Conservation (phyloP, 305 asterid genomes). For the Fraxinus nigra region DNA sequence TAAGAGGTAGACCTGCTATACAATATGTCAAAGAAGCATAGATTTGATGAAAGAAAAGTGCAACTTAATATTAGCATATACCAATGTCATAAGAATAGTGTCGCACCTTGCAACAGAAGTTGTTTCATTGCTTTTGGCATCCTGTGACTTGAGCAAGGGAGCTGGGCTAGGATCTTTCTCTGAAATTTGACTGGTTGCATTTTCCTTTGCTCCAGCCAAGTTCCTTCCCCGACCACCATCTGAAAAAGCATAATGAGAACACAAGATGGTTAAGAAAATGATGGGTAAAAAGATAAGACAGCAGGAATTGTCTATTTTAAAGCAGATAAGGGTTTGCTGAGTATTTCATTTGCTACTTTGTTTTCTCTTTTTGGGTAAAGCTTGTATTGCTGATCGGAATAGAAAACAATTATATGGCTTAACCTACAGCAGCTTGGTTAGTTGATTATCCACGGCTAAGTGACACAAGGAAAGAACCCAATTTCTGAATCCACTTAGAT, state of each 20-base stretch:
- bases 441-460: not conserved
- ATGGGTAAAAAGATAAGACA: slow-evolving; percentile 8
- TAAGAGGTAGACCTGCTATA: slow-evolving; percentile 8
- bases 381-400: slow-evolving; percentile 10
- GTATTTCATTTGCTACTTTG: slow-evolving; percentile 3
- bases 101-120: slow-evolving; percentile 53
- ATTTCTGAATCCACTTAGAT: not conserved
- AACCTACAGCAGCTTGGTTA: not conserved
- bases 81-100: slow-evolving; percentile 19
- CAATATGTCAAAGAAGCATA: slow-evolving; percentile 12
- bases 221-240: slow-evolving; percentile 70
- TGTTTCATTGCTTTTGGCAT: slow-evolving; percentile 47
- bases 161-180: slow-evolving; percentile 49
- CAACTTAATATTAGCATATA: slow-evolving; percentile 6
- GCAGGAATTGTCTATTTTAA: slow-evolving; percentile 5
- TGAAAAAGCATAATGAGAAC: slow-evolving; percentile 30
- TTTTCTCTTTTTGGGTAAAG: slow-evolving; percentile 14
- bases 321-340: not conserved
- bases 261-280: slow-evolving; percentile 6
- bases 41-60: slow-evolving; percentile 16
- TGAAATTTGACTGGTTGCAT: slow-evolving; percentile 33
- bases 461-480: not conserved
- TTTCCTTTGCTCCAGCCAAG: slow-evolving; percentile 49
- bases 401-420: slow-evolving; percentile 11
- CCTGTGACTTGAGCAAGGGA: slow-evolving; percentile 43